A percentile compares a stretch with the other conserved stretches of the same genome.
Evolutionary conservation across 495 filamentous ascomycete species (phyloP).

Genomic region (Penicillium nucicola): DNA sequence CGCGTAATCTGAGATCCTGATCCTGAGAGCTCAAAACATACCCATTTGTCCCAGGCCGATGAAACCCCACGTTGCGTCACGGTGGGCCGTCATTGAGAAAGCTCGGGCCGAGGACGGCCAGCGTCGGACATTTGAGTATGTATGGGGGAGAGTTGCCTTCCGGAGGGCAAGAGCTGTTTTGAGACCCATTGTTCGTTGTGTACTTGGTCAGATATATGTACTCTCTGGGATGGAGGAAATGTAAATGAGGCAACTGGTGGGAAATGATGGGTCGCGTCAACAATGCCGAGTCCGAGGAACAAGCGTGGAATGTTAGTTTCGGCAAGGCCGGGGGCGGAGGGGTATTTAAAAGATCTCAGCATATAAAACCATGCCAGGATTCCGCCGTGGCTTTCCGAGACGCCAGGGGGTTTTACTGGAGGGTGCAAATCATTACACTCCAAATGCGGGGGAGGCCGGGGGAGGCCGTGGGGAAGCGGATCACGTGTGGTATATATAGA

Average conservation of each 20-base stretch:
- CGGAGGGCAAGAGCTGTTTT: constrained; percentile 13
- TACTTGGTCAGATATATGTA: neutral
- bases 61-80: constrained; percentile 73
- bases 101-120: constrained; percentile 28
- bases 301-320: neutral
- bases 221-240: neutral
- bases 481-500: constrained; percentile 9
- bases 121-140: constrained; percentile 12
- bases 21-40: constrained; percentile 36
- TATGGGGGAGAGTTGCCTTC: constrained; percentile 14
- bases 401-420: neutral
- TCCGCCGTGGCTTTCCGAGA: constrained; percentile 21
- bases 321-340: neutral
- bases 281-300: neutral
- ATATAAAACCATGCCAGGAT: neutral
- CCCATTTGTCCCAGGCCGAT: constrained; percentile 87
- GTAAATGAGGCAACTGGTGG: neutral
- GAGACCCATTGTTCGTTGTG: constrained; percentile 13
- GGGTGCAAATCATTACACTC: neutral
- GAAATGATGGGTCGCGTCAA: neutral
- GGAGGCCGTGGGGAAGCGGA: constrained; percentile 4
- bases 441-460: constrained; percentile 8
- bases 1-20: neutral
- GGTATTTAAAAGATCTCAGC: constrained; percentile 1
- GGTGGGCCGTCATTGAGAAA: constrained; percentile 54